phyloP scores from a whole-genome alignment of 257 asterid genomes.

The Jaltomata sinuosa region DNA sequence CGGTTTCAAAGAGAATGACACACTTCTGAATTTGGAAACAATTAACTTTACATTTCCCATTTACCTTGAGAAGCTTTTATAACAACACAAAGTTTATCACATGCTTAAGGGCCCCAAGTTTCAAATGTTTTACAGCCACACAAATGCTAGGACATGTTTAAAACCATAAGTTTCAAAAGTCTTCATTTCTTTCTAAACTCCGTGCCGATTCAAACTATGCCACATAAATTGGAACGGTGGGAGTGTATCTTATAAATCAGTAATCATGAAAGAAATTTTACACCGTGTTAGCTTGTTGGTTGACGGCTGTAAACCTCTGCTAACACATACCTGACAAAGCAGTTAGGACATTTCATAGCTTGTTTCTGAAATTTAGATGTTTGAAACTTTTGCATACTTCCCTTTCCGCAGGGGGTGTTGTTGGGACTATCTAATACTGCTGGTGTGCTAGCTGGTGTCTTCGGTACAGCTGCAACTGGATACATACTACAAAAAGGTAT shows the following conservation, averaged over 20 bases:
- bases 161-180: neutral
- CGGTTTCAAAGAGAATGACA: neutral
- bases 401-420: slow-evolving; percentile 59
- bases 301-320: neutral
- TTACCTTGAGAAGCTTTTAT: neutral
- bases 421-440: slow-evolving; percentile 89
- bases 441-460: slow-evolving; percentile 97
- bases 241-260: neutral
- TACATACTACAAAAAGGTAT: slow-evolving; percentile 91
- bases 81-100: neutral
- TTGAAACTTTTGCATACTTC: neutral
- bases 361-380: neutral
- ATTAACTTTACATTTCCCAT: neutral
- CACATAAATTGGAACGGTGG: neutral
- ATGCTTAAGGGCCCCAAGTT: neutral
- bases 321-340: neutral
- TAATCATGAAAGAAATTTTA: neutral
- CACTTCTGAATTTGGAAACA: neutral
- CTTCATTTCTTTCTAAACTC: neutral
- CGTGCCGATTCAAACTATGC: neutral
- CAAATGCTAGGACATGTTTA: neutral
- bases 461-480: slow-evolving; percentile 98
- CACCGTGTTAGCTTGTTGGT: neutral
- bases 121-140: neutral
- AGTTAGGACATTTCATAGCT: neutral